phyloP scores from a whole-genome alignment of 2,329 filamentous ascomycete genomes.

The Colletotrichum salicis region DNA sequence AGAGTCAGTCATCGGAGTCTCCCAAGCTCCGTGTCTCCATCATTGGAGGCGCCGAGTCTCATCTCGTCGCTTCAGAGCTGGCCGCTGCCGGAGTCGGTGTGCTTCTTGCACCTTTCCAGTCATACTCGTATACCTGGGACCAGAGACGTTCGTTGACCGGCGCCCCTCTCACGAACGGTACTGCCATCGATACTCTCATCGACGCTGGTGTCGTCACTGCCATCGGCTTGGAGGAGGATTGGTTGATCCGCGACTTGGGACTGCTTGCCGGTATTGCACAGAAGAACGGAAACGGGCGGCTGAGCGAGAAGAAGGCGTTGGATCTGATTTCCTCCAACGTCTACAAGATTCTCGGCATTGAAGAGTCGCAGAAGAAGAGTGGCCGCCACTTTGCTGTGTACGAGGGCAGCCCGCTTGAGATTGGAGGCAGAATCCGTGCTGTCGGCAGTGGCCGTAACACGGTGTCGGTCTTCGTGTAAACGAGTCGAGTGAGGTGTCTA shows the following conservation, averaged over 20 bases:
- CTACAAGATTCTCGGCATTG: conserved; percentile 65
- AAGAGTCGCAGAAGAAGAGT: conserved; percentile 42
- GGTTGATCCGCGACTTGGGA: conserved; percentile 68
- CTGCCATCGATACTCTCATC: conserved; percentile 66
- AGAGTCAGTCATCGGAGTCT: conserved; percentile 22
- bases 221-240: conserved; percentile 70
- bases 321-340: conserved; percentile 67
- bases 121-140: conserved; percentile 68
- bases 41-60: conserved; percentile 71
- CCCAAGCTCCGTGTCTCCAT: conserved; percentile 63
- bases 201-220: conserved; percentile 68
- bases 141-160: conserved; percentile 70
- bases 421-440: conserved; percentile 65
- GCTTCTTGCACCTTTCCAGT: conserved; percentile 68
- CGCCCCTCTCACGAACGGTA: conserved; percentile 74
- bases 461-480: conserved; percentile 49
- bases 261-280: conserved; percentile 69
- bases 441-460: conserved; percentile 57
- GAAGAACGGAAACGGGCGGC: conserved; percentile 64
- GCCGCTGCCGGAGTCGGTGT: conserved; percentile 67
- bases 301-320: conserved; percentile 65
- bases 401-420: conserved; percentile 71
- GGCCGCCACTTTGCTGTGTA: conserved; percentile 67
- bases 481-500: too few species aligned
- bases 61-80: conserved; percentile 68